Percentiles rank a stretch among this genome's conserved stretches.
Conservation (phyloP, 2,329 filamentous ascomycete genomes). For the Monilinia aucupariae region DNA sequence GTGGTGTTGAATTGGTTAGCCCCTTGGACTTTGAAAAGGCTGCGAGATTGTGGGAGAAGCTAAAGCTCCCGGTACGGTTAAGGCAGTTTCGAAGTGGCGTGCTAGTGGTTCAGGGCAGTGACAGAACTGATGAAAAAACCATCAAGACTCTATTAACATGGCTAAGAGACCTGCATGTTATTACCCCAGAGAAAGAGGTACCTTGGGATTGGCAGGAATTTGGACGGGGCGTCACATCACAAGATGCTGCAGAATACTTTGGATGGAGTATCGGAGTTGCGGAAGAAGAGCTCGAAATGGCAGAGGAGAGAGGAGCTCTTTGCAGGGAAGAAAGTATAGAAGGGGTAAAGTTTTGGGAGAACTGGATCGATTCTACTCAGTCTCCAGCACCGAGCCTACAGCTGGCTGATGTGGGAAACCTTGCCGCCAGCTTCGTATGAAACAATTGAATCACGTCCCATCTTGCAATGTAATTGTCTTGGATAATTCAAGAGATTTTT, state of each 20-base stretch:
- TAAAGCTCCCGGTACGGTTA: conserved; percentile 79
- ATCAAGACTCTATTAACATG: conserved; percentile 70
- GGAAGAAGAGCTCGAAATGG: conserved; percentile 93
- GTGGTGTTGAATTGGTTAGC: conserved; percentile 89
- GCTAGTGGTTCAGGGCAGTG: conserved; percentile 84
- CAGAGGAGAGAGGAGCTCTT: conserved; percentile 79
- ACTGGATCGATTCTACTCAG: conserved; percentile 39
- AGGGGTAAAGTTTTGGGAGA: conserved; percentile 90
- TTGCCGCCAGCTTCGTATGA: conserved; percentile 11
- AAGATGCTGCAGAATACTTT: conserved; percentile 83
- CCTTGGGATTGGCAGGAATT: conserved; percentile 72
- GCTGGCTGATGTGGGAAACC: conserved; percentile 14
- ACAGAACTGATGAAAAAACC: conserved; percentile 87
- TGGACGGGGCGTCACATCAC: conserved; percentile 80
- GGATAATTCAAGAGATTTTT: no score
- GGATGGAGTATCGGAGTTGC: conserved; percentile 97
- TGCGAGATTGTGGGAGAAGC: conserved; percentile 77
- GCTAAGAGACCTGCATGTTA: conserved; percentile 66
- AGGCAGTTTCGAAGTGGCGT: conserved; percentile 88
- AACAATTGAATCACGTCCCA: not conserved
- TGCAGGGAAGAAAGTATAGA: conserved; percentile 91
- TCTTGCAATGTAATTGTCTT: not conserved
- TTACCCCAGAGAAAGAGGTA: conserved; percentile 58
- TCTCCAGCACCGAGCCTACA: conserved; percentile 15
- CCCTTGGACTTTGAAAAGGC: conserved; percentile 90